These are phyloP conservation scores for Arthrobotrys megalospora DNA, from an alignment of 2,329 filamentous ascomycete species.

Conservation along the genomic window DNA sequence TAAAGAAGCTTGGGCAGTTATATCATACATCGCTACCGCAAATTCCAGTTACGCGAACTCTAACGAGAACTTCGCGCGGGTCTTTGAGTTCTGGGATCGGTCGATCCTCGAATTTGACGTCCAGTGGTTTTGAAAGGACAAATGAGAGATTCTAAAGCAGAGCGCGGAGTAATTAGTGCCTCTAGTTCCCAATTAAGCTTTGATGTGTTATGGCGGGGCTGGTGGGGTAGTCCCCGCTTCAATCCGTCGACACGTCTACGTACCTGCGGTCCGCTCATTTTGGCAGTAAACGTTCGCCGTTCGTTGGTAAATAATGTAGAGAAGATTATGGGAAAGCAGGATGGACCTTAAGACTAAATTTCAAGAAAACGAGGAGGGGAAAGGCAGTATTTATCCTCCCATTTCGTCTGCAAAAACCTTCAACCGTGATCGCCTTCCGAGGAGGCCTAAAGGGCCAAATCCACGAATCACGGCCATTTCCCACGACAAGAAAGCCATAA, in stretches of 20 bases:
- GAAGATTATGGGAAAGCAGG: slow-evolving; percentile 3
- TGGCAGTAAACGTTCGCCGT: slow-evolving; percentile 1
- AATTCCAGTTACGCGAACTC: slow-evolving; percentile 77
- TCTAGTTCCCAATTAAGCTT: slow-evolving; percentile 10
- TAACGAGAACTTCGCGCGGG: slow-evolving; percentile 75
- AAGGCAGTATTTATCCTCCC: slow-evolving; percentile 58
- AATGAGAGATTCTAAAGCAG: slow-evolving; percentile 51
- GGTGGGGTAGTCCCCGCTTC: slow-evolving; percentile 44
- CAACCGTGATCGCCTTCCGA: slow-evolving; percentile 49
- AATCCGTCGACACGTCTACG: slow-evolving; percentile 35
- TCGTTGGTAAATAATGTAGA: neutral
- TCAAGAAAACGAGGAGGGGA: slow-evolving; percentile 27
- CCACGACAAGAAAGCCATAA: slow-evolving; percentile 23
- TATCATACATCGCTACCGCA: slow-evolving; percentile 76
- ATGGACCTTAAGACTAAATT: slow-evolving; percentile 23
- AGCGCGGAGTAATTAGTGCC: slow-evolving; percentile 14
- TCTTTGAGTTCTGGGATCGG: slow-evolving; percentile 68
- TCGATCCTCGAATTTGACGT: slow-evolving; percentile 57
- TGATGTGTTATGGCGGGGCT: slow-evolving; percentile 38
- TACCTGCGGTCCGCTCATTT: slow-evolving; percentile 51
- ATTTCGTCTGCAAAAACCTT: slow-evolving; percentile 27
- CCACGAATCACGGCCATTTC: slow-evolving; percentile 55
- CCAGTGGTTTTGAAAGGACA: slow-evolving; percentile 52
- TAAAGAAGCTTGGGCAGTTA: neutral
- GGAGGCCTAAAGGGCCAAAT: slow-evolving; percentile 1